Base-by-base conservation (phyloP, 306 rosid species). In the Trichosanthes cucumerina region DNA sequence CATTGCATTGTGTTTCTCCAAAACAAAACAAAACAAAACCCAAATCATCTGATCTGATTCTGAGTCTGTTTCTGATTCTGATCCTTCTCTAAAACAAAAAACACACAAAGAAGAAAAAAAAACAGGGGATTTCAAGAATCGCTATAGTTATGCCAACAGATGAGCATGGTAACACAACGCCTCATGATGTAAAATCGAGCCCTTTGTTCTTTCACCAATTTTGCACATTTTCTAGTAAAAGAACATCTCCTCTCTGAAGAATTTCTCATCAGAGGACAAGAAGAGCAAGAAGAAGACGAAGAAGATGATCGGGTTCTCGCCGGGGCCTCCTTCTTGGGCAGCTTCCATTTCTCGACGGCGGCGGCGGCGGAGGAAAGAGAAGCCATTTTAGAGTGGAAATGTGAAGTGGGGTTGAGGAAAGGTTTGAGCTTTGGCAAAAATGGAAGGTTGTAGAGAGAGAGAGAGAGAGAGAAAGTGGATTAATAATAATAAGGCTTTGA, bases 101-200 rank as follows among this genome's bases (percentile, higher is more conserved):
- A n/a, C n/a, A n/a, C n/a, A n/a, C n/a, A n/a, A n/a, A n/a, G n/a
- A n/a, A n/a, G n/a, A n/a, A 66, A 9, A 7, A 39, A 68, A 68
- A 70, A n/a, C 33, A 68, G 75, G 33, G n/a, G 58, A 15, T 23
- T 39, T 39, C 34, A 82, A 4, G 90, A 90, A 82, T 93, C 97
- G 62, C 83, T 83, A 81, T 90, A 88, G 54, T 93, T 96, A 46
- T 87, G 92, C 98, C 98, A 93, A 84, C 98, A 93, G 75, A 93
- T 90, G 75, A 93, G 97, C 97, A 93, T 93, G 44, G 90, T 83
- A 3, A 93, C 90, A 44, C 98, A 93, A 7, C 98, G 87, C 79
- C 98, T 79, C 93, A 93, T 71, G 88, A 93, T 93, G 86, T 93
- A 93, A 87, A 93, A 91, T 28, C 97, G 86, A 21, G 98, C 98